phyloP scores from a whole-genome alignment of 2,329 filamentous ascomycete genomes.

The Botryotinia globosa region DNA sequence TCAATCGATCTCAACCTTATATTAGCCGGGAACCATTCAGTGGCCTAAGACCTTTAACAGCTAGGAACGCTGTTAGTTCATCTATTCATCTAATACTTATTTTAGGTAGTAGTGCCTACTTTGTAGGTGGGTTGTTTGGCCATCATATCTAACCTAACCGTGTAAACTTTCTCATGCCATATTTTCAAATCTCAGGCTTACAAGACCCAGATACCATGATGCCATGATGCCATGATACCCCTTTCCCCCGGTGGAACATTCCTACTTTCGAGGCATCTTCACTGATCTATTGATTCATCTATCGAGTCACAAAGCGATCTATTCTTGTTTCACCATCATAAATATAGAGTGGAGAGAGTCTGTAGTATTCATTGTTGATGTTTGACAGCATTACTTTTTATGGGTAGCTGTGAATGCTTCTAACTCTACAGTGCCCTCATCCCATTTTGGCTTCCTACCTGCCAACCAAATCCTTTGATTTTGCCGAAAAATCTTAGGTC shows the following conservation, averaged over 20 bases:
- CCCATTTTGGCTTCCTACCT: slow-evolving; percentile 6
- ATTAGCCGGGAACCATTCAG: not conserved
- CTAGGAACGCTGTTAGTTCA: not conserved
- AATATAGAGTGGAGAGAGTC: not conserved
- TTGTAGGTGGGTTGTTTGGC: not conserved
- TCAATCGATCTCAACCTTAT: not conserved
- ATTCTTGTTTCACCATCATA: not conserved
- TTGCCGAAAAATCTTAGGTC: not conserved
- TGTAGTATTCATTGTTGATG: slow-evolving; percentile 2
- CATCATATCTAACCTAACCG: not conserved
- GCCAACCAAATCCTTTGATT: not conserved
- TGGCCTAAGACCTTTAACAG: not conserved
- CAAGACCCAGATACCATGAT: not conserved
- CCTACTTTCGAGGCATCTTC: not conserved
- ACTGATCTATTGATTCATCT: not conserved
- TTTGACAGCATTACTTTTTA: slow-evolving; percentile 15
- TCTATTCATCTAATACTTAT: not conserved
- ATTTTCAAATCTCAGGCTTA: not conserved
- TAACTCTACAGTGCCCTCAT: slow-evolving; percentile 14
- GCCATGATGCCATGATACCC: not conserved
- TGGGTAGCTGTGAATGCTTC: slow-evolving; percentile 14
- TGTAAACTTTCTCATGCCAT: not conserved
- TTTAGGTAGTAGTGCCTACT: not conserved
- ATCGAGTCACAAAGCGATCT: not conserved
- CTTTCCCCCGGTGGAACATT: not conserved